These are phyloP conservation scores for Fusarium phyllophilum DNA, from an alignment of 2,329 filamentous ascomycete genomes.

Conservation along the genomic window DNA sequence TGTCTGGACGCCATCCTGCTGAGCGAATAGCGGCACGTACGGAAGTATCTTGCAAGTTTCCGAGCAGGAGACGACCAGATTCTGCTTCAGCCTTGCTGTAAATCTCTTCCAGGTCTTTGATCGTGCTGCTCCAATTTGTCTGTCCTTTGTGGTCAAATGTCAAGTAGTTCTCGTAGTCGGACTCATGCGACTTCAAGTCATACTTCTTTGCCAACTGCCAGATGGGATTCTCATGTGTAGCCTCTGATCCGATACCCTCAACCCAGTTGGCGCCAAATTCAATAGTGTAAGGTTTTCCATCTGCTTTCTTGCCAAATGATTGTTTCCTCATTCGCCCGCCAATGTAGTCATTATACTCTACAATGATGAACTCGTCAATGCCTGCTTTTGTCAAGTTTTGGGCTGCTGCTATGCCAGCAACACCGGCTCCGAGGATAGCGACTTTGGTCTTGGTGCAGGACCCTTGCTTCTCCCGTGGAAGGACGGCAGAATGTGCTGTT, in stretches of 20 bases:
- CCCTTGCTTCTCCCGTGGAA: not conserved
- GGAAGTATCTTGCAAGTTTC: slow-evolving; percentile 71
- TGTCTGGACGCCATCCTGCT: slow-evolving; percentile 70
- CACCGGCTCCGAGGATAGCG: slow-evolving; percentile 63
- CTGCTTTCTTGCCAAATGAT: slow-evolving; percentile 61
- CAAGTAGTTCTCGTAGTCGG: slow-evolving; percentile 66
- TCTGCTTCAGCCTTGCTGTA: slow-evolving; percentile 59
- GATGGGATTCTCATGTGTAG: slow-evolving; percentile 65
- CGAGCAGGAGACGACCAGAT: slow-evolving; percentile 65
- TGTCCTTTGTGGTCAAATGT: slow-evolving; percentile 70
- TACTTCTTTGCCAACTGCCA: slow-evolving; percentile 71
- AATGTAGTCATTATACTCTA: slow-evolving; percentile 71
- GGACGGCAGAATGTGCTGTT: not conserved
- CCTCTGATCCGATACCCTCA: slow-evolving; percentile 32
- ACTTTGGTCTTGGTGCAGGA: slow-evolving; percentile 47
- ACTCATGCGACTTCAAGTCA: slow-evolving; percentile 64
- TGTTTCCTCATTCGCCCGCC: slow-evolving; percentile 70
- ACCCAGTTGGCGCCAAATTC: slow-evolving; percentile 77
- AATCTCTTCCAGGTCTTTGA: slow-evolving; percentile 61
- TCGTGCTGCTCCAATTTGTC: slow-evolving; percentile 59
- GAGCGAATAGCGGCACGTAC: slow-evolving; percentile 67
- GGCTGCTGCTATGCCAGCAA: slow-evolving; percentile 71
- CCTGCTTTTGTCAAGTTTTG: slow-evolving; percentile 71
- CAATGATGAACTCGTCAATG: slow-evolving; percentile 70
- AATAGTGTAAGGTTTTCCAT: slow-evolving; percentile 65